A percentile compares a stretch with the other conserved stretches of the same genome.
Conservation (phyloP, 164 flowering plant genomes). For the Tetracentron sinense region DNA sequence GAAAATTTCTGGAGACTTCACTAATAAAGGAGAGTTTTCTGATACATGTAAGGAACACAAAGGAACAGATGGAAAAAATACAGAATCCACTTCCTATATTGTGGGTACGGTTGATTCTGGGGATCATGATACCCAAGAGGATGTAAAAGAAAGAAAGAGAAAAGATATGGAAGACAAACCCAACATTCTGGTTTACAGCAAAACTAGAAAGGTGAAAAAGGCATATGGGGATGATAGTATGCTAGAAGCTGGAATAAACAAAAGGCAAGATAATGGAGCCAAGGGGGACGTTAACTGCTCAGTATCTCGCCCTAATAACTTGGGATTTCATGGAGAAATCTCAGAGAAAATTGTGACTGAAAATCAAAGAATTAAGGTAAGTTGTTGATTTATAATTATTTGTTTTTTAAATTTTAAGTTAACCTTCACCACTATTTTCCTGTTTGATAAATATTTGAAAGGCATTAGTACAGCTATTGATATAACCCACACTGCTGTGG, state of each 20-base stretch:
- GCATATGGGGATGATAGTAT: conserved; percentile 3
- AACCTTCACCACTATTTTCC: background rate
- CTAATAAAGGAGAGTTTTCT: conserved; percentile 4
- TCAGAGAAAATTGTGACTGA: conserved; percentile 9
- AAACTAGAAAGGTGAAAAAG: background rate
- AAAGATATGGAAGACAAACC: background rate
- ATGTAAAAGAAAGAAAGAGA: conserved; percentile 1
- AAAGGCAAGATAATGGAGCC: background rate
- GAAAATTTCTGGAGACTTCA: conserved; percentile 15
- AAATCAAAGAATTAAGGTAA: conserved; percentile 27
- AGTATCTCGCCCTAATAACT: background rate
- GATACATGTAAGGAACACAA: conserved; percentile 7
- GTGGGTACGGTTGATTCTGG: background rate
- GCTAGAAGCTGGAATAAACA: conserved; percentile 5
- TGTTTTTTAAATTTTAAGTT: background rate
- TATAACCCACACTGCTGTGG: background rate
- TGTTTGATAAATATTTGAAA: background rate
- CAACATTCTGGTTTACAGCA: background rate
- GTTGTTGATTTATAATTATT: background rate
- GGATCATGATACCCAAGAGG: background rate
- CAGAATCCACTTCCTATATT: conserved; percentile 1
- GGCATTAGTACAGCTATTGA: background rate
- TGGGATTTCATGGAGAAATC: conserved; percentile 9
- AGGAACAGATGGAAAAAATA: conserved; percentile 9
- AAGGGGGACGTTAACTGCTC: conserved; percentile 1